These are phyloP conservation scores for Quaeritorhiza haematococci DNA, from an alignment of 371 early-diverging fungal species.

Conservation along the genomic window DNA sequence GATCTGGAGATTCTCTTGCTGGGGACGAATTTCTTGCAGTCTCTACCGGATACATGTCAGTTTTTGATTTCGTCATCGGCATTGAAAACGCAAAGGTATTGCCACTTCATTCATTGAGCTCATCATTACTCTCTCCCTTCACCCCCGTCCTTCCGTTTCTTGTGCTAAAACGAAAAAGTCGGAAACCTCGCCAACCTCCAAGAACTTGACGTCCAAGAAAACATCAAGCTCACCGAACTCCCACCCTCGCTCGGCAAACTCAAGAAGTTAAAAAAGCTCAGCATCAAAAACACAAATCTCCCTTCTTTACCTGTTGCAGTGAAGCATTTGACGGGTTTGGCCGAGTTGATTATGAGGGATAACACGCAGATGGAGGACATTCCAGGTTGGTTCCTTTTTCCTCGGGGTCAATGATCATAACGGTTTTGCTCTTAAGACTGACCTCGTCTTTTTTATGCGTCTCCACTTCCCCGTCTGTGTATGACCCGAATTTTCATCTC, in stretches of 20 bases:
- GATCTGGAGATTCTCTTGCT: constrained; percentile 39
- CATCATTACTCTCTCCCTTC: constrained; percentile 1
- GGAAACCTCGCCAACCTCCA: constrained; percentile 30
- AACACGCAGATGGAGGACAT: constrained; percentile 39
- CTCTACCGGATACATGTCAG: neutral
- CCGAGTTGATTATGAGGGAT: constrained; percentile 31
- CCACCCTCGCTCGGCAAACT: constrained; percentile 22
- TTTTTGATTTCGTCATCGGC: neutral
- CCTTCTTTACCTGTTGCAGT: constrained; percentile 21
- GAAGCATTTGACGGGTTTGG: constrained; percentile 27
- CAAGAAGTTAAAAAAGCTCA: constrained; percentile 16
- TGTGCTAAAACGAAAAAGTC: constrained; percentile 11
- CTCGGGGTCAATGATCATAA: neutral
- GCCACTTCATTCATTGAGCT: neutral
- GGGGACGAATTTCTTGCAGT: neutral
- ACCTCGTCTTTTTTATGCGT: neutral
- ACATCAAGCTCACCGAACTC: constrained; percentile 30
- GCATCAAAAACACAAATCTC: constrained; percentile 31
- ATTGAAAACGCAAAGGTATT: neutral
- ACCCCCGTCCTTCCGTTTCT: neutral
- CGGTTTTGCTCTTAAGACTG: neutral
- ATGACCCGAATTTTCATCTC: neutral
- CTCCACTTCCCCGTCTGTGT: neutral
- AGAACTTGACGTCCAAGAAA: constrained; percentile 37
- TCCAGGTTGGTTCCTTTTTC: constrained; percentile 17